Conservation (phyloP, 305 asterid genomes). For the Nicotiana rustica region DNA sequence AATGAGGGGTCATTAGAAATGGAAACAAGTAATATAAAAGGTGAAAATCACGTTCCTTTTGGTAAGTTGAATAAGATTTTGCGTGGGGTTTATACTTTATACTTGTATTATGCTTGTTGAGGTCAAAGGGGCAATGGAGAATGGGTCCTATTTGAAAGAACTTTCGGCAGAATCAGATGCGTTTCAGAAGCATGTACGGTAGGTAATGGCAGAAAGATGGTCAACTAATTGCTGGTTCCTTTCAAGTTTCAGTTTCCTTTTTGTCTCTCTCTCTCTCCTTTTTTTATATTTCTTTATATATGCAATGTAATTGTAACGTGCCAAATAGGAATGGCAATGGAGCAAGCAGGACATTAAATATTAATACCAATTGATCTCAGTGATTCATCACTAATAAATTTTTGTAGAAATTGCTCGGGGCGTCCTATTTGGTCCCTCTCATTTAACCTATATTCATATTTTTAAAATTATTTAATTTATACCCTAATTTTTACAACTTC, state of each 20-base stretch:
- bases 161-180: slow-evolving; percentile 33
- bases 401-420: too few relatives aligned
- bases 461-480: too few relatives aligned
- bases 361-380: too few relatives aligned
- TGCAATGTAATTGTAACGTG: background rate
- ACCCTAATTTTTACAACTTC: too few relatives aligned
- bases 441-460: too few relatives aligned
- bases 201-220: slow-evolving; percentile 5
- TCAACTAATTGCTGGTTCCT: slow-evolving; percentile 19
- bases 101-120: background rate
- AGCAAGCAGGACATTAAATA: too few relatives aligned
- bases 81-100: background rate
- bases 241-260: slow-evolving; percentile 26
- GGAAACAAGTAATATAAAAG: background rate
- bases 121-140: slow-evolving; percentile 9
- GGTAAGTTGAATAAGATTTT: background rate
- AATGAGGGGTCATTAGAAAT: background rate
- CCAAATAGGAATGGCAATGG: background rate
- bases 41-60: background rate
- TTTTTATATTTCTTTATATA: background rate
- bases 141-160: background rate
- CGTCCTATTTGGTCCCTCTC: too few relatives aligned
- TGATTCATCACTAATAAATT: too few relatives aligned
- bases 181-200: slow-evolving; percentile 15
- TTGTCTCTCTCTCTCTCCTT: background rate